Evolutionary conservation across 331 rosid genomes (phyloP).

Genomic region (Dryas integrifolia): DNA sequence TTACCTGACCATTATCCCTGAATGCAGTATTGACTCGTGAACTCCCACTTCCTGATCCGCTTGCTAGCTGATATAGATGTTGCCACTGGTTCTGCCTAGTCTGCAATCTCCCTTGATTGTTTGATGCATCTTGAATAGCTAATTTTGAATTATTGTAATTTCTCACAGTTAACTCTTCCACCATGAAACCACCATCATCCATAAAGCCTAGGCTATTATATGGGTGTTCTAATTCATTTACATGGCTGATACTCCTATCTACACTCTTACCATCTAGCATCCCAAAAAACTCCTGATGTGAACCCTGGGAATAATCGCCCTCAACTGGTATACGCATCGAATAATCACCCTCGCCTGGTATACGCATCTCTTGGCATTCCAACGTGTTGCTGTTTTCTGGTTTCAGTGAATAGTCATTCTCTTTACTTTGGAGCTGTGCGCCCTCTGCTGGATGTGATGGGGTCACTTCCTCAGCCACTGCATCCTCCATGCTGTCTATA

Average conservation of each 20-base stretch:
- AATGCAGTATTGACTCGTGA: conserved; percentile 35
- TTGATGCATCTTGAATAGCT: conserved; percentile 61
- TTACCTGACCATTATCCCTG: conserved; percentile 47
- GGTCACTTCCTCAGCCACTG: conserved; percentile 49
- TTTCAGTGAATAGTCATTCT: conserved; percentile 37
- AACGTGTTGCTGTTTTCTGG: conserved; percentile 34
- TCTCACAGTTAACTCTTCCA: conserved; percentile 62
- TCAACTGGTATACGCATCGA: conserved; percentile 41
- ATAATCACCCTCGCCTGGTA: conserved; percentile 33
- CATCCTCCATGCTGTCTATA: conserved; percentile 56
- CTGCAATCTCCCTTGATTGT: conserved; percentile 41
- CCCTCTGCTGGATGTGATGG: conserved; percentile 45
- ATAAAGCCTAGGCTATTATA: conserved; percentile 19
- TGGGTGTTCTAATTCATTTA: conserved; percentile 43
- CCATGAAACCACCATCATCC: conserved; percentile 46
- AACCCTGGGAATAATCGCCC: conserved; percentile 27
- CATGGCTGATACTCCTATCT: conserved; percentile 25
- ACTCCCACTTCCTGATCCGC: conserved; percentile 62
- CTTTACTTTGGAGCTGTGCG: conserved; percentile 51
- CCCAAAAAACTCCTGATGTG: conserved; percentile 40
- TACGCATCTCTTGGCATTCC: conserved; percentile 42
- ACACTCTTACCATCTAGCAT: conserved; percentile 40
- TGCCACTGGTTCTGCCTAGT: conserved; percentile 54
- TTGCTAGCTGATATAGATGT: conserved; percentile 61
- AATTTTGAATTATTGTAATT: conserved; percentile 50